Evolutionary conservation across 2,329 filamentous ascomycete genomes (phyloP).

Genomic region (Colletotrichum tamarilloi): DNA sequence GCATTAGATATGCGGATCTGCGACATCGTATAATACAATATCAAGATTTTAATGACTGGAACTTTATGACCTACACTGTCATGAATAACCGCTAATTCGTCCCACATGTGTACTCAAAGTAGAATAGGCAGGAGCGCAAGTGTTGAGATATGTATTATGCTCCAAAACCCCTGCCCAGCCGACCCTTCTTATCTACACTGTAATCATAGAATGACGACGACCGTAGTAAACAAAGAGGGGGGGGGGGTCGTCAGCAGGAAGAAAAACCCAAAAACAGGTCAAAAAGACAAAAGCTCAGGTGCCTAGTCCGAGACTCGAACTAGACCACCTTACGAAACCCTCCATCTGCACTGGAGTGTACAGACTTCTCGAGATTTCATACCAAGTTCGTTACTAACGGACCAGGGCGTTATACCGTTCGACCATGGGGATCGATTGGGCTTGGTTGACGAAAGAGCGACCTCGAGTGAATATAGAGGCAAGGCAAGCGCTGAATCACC

Average conservation of each 20-base stretch:
- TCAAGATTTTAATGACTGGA: background rate
- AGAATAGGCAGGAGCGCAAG: background rate
- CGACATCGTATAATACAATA: background rate
- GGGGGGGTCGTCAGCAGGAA: too few relatives aligned
- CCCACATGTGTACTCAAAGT: background rate
- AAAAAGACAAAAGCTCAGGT: conserved; percentile 5
- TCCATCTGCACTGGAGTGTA: background rate
- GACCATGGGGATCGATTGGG: conserved; percentile 7
- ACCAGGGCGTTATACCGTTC: conserved; percentile 10
- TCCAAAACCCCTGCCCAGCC: too few relatives aligned
- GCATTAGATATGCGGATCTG: background rate
- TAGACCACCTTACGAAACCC: background rate
- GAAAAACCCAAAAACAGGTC: too few relatives aligned
- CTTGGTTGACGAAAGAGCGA: background rate
- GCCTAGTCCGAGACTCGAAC: background rate
- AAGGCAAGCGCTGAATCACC: background rate
- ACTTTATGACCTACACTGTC: background rate
- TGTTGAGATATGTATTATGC: too few relatives aligned
- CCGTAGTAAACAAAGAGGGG: too few relatives aligned
- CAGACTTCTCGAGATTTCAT: conserved; percentile 1
- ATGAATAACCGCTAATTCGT: background rate
- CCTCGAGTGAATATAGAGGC: background rate
- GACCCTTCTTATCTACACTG: too few relatives aligned
- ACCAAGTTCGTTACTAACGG: conserved; percentile 18
- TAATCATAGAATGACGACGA: too few relatives aligned